Conservation (phyloP, 371 early-diverging fungal species). For the Mucor mucedo region DNA sequence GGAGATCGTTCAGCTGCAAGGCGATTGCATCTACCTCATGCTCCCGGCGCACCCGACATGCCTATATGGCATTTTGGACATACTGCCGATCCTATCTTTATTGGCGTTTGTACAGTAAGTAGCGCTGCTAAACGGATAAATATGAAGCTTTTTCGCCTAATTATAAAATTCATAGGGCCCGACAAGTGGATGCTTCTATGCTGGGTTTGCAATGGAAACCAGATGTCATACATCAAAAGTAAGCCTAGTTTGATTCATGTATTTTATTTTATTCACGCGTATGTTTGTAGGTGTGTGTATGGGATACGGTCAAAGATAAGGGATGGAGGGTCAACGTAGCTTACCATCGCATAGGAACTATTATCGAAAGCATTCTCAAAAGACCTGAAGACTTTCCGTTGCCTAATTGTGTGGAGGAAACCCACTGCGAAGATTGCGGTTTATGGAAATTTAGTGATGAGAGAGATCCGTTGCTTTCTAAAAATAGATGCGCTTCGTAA, state of each 20-base stretch:
- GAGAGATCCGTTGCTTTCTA: constrained; percentile 23
- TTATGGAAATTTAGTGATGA: constrained; percentile 70
- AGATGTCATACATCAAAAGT: constrained; percentile 56
- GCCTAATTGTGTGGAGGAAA: constrained; percentile 57
- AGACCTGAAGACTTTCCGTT: constrained; percentile 50
- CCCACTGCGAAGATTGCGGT: constrained; percentile 79
- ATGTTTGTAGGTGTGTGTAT: constrained; percentile 50
- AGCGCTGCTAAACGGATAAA: not conserved
- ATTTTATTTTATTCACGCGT: not conserved
- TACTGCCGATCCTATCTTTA: constrained; percentile 91
- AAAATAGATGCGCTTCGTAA: not conserved
- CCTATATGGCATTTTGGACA: constrained; percentile 94
- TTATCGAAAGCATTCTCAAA: constrained; percentile 80
- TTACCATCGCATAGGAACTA: constrained; percentile 76
- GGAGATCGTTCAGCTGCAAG: constrained; percentile 84
- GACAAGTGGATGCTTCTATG: constrained; percentile 80
- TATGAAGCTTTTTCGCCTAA: too few species aligned
- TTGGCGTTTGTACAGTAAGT: constrained; percentile 82
- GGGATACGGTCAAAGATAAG: constrained; percentile 72
- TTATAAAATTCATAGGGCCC: constrained; percentile 51
- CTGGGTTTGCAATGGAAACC: constrained; percentile 90
- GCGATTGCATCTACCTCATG: constrained; percentile 78
- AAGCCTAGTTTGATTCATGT: not conserved
- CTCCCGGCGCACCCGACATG: constrained; percentile 53
- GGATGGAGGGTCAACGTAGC: constrained; percentile 79